Percentiles rank a stretch among this genome's conserved stretches.
Evolutionary conservation across 2,329 filamentous ascomycete species (phyloP).

Genomic region (Graphiopsis chlorocephala): DNA sequence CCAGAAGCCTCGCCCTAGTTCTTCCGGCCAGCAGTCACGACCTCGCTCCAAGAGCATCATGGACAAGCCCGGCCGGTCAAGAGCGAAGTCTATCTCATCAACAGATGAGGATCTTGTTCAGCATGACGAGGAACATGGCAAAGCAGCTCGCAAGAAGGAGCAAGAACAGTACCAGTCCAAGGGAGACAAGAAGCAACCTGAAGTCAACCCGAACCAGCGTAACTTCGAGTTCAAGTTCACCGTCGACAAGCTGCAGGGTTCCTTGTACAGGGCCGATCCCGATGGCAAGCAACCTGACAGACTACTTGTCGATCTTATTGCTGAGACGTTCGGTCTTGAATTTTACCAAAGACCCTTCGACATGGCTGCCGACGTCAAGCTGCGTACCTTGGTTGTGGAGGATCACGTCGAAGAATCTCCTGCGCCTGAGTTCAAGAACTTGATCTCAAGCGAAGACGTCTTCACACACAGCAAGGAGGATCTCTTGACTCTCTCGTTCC

Average conservation of each 20-base stretch:
- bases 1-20: slow-evolving; percentile 12
- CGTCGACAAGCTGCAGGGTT: slow-evolving; percentile 90
- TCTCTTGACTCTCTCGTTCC: slow-evolving; percentile 83
- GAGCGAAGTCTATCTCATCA: slow-evolving; percentile 73
- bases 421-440: slow-evolving; percentile 88
- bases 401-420: slow-evolving; percentile 90
- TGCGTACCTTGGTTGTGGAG: slow-evolving; percentile 83
- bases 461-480: slow-evolving; percentile 69
- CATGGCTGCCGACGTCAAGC: slow-evolving; percentile 86
- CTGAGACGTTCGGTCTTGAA: slow-evolving; percentile 81
- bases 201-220: slow-evolving; percentile 71
- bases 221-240: slow-evolving; percentile 97
- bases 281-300: slow-evolving; percentile 73
- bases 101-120: slow-evolving; percentile 75
- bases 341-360: slow-evolving; percentile 88
- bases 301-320: slow-evolving; percentile 84
- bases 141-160: slow-evolving; percentile 61
- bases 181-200: slow-evolving; percentile 50
- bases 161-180: slow-evolving; percentile 32
- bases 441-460: slow-evolving; percentile 85
- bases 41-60: slow-evolving; percentile 29
- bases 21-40: slow-evolving; percentile 36
- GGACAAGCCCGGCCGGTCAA: slow-evolving; percentile 47
- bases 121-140: slow-evolving; percentile 53
- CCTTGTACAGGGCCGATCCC: slow-evolving; percentile 81